Conservation (phyloP, 441 rosid species). For the Viola pubescens region DNA sequence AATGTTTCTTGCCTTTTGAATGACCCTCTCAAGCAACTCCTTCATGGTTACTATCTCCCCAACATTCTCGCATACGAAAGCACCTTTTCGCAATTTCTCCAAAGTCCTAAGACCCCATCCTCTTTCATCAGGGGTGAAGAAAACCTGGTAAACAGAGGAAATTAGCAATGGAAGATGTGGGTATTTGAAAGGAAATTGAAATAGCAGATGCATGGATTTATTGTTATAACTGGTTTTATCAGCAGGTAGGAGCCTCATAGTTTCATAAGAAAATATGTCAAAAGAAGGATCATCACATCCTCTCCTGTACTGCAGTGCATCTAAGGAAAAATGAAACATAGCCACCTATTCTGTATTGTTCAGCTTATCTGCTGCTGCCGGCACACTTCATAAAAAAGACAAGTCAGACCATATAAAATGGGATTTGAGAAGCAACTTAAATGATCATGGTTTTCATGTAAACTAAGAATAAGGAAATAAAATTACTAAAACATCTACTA, state of each 20-base stretch:
- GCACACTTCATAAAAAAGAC: no score
- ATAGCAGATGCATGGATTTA: slow-evolving; percentile 3
- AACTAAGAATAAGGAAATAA: not conserved
- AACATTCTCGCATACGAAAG: slow-evolving; percentile 78
- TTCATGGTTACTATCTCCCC: slow-evolving; percentile 73
- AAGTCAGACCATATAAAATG: no score
- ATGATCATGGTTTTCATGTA: not conserved
- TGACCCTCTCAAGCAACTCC: slow-evolving; percentile 48
- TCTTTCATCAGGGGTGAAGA: slow-evolving; percentile 64
- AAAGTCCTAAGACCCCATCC: slow-evolving; percentile 93
- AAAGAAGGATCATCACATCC: no score
- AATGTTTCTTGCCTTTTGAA: slow-evolving; percentile 11
- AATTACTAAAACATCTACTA: slow-evolving; percentile 7
- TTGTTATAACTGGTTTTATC: not conserved
- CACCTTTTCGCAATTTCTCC: slow-evolving; percentile 78
- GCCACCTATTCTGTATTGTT: no score
- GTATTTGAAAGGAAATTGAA: not conserved
- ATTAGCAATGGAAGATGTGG: slow-evolving; percentile 7
- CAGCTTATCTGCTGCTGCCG: no score
- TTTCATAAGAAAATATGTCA: no score
- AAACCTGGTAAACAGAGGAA: slow-evolving; percentile 42
- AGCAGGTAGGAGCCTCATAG: no score
- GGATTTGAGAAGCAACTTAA: not conserved
- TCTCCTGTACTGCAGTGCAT: no score
- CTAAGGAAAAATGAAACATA: no score